phyloP scores from a whole-genome alignment of 2,329 filamentous ascomycete genomes.

The Emergomyces pasteurianus region DNA sequence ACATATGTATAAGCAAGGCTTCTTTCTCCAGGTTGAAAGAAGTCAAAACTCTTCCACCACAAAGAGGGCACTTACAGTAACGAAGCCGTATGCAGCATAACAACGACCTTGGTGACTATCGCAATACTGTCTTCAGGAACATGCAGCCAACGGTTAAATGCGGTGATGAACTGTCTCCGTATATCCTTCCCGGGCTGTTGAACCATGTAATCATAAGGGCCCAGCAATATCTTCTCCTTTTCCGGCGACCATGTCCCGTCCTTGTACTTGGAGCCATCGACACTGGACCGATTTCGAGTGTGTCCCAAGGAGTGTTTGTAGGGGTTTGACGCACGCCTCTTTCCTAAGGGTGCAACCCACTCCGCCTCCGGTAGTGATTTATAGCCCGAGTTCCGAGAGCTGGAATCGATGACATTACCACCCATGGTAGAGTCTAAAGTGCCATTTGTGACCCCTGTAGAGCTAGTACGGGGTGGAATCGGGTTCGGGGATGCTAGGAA shows the following conservation, averaged over 20 bases:
- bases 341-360: conserved; percentile 42
- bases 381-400: conserved; percentile 12
- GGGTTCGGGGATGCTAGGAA: conserved; percentile 42
- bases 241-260: conserved; percentile 50
- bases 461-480: conserved; percentile 64
- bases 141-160: conserved; percentile 28
- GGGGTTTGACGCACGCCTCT: conserved; percentile 16
- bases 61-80: conserved; percentile 22
- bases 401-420: conserved; percentile 21
- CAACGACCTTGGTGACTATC: conserved; percentile 23
- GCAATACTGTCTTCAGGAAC: conserved; percentile 22
- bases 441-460: conserved; percentile 40
- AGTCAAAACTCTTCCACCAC: not conserved
- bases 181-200: conserved; percentile 54
- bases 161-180: conserved; percentile 25
- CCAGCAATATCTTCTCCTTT: conserved; percentile 66
- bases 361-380: conserved; percentile 49
- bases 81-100: conserved; percentile 30
- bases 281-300: conserved; percentile 25
- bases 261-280: conserved; percentile 28
- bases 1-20: not conserved
- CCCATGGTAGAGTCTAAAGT: conserved; percentile 8
- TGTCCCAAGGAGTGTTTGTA: conserved; percentile 12
- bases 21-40: not conserved
- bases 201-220: conserved; percentile 70